A percentile compares a stretch with the other conserved stretches of the same genome.
Evolutionary conservation across 2,329 filamentous ascomycete genomes (phyloP).

Genomic region (Epichloe brachyelytri): DNA sequence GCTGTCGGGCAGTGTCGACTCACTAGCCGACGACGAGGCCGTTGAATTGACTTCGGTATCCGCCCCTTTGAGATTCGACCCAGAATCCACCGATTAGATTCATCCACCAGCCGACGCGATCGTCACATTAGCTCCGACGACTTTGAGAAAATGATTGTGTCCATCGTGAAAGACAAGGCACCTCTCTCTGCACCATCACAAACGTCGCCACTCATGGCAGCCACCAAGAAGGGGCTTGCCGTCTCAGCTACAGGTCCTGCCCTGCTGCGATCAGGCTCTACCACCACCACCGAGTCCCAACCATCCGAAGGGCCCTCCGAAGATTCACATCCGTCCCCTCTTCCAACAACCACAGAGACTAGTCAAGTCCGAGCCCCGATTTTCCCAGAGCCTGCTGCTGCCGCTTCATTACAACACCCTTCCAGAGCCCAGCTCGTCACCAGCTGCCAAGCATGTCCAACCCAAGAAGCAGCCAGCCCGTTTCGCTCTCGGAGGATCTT

Average conservation of each 20-base stretch:
- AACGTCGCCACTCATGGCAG: constrained; percentile 18
- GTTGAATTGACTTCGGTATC: constrained; percentile 44
- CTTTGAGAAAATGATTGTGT: constrained; percentile 86
- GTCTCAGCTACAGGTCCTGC: constrained; percentile 15
- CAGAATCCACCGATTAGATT: constrained; percentile 58
- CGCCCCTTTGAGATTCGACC: constrained; percentile 50
- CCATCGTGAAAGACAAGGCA: constrained; percentile 77
- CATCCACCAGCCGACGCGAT: constrained; percentile 60
- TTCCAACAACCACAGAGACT: constrained; percentile 16
- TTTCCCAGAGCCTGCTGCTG: constrained; percentile 35
- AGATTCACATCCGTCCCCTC: constrained; percentile 17
- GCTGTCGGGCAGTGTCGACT: constrained; percentile 67
- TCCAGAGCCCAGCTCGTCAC: constrained; percentile 45
- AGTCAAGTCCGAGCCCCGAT: constrained; percentile 57
- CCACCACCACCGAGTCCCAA: too few species aligned
- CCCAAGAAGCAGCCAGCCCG: constrained; percentile 47
- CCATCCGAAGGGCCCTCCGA: neutral
- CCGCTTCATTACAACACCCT: constrained; percentile 41
- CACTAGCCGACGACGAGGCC: constrained; percentile 54
- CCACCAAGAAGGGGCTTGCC: constrained; percentile 29
- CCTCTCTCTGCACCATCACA: constrained; percentile 33
- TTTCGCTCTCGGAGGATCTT: constrained; percentile 68
- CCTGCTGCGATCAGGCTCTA: constrained; percentile 29
- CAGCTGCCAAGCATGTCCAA: constrained; percentile 53
- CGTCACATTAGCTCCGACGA: constrained; percentile 88